Percentiles rank a stretch among this genome's conserved stretches.
These are phyloP conservation scores for Boletus tomentosulus DNA, from an alignment of 768 basidiomycete genomes.

Conservation along the genomic window DNA sequence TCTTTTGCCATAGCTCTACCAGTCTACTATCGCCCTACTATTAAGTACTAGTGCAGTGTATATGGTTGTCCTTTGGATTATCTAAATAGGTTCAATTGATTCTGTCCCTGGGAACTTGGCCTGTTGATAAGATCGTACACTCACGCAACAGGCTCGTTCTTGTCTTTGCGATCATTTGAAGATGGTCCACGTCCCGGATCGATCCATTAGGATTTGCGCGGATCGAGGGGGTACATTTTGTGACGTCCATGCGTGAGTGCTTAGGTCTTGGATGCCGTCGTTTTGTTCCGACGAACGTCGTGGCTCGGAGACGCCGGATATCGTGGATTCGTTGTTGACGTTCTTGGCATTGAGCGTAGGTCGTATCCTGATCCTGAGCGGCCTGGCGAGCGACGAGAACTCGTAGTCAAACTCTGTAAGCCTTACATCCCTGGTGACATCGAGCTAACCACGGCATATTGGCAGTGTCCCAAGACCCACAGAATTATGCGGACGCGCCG, in stretches of 20 bases:
- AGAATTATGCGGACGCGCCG: constrained; percentile 87
- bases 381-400: constrained; percentile 57
- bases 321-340: not conserved
- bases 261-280: not conserved
- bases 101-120: constrained; percentile 3
- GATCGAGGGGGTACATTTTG: constrained; percentile 93
- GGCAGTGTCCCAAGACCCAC: constrained; percentile 83
- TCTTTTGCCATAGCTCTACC: not conserved
- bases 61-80: constrained; percentile 19
- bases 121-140: not conserved
- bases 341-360: constrained; percentile 31
- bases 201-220: constrained; percentile 79
- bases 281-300: not conserved
- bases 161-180: not conserved
- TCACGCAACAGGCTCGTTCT: not conserved
- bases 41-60: constrained; percentile 15
- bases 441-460: not conserved
- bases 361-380: constrained; percentile 73
- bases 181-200: constrained; percentile 49
- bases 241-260: constrained; percentile 74
- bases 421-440: constrained; percentile 2
- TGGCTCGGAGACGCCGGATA: not conserved
- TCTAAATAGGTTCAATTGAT: constrained; percentile 3
- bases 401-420: constrained; percentile 88
- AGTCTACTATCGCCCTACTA: not conserved